Evolutionary conservation across 495 filamentous ascomycete species (phyloP), one percentile per base, ranked within the genome.

Genomic region (Trichoderma gamsii): DNA sequence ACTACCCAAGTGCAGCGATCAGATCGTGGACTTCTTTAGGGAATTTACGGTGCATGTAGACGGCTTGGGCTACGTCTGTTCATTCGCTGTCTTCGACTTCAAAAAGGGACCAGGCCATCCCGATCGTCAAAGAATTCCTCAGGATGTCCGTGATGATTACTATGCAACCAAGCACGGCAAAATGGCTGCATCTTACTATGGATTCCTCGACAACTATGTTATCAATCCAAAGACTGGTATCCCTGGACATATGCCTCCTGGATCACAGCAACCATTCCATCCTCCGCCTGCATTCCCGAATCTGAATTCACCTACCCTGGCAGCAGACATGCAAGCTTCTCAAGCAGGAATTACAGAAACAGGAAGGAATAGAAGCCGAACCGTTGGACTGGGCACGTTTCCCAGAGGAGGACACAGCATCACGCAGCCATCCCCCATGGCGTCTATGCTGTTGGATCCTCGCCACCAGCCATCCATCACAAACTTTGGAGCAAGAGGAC

Each of bases 31-130:
- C 74, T 99, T 99, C 79, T 97, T 99, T 79, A 86, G 95, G 18
- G 95, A 99, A 74, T 97, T 97, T 73, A 97, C 95, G 1, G 87
- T 99, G 23, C 94, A 98, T 72, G 92, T 99, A 13, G 96, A 99
- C 79, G 95, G 95, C 0, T 84, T 99, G 68, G 95, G 95, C 44
- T 92, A 96, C 73, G 91, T 98, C 23, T 99, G 95, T 76, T 96
- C 92, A 16, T 97, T 97, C 78, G 95, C 93, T 23, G 92, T 97
- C n/a, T 99, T 99, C 71, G 91, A 97, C 71, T 99, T 98, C 81
- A 91, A 97, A 76, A 93, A 90, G 72, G 90, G 88, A 32, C 80
- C 84, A 21, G 88, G 88, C 68, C 87, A 82, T 7, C 80, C 79
- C 29, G 70, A 73, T 56, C 65, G 72, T 38, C 79, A 78, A 66